phyloP scores from a whole-genome alignment of 2,329 filamentous ascomycete species.

The Fusarium pseudoanthophilum region DNA sequence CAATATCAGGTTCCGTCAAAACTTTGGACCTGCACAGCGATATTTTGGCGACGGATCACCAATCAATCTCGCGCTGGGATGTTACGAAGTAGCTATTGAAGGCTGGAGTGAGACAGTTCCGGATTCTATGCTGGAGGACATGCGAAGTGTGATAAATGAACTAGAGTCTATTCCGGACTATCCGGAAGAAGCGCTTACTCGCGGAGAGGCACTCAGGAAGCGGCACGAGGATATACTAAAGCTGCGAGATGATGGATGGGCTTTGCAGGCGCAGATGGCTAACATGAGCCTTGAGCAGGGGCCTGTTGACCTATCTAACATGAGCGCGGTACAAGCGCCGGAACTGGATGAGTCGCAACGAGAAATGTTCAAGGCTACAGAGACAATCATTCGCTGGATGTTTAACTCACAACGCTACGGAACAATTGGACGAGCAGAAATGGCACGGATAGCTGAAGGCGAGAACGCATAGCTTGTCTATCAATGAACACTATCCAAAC shows the following conservation, averaged over 20 bases:
- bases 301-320: background rate
- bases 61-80: accelerated
- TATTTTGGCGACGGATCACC: background rate
- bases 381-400: background rate
- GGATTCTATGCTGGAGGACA: background rate
- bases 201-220: background rate
- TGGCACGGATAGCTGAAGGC: background rate
- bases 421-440: background rate
- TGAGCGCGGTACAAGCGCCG: background rate
- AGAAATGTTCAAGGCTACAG: background rate
- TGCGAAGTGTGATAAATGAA: background rate
- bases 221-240: background rate
- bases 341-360: background rate
- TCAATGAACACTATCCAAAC: too few species aligned
- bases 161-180: background rate
- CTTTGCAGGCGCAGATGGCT: background rate
- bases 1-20: background rate
- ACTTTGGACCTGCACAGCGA: background rate
- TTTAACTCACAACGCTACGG: background rate
- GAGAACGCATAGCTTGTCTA: background rate
- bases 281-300: background rate
- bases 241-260: background rate
- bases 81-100: background rate
- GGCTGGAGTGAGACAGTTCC: background rate
- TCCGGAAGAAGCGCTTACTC: background rate